Evolutionary conservation across 768 basidiomycete genomes (phyloP), one percentile per base, ranked within the genome.

Genomic region (Collybiopsis confluens): DNA sequence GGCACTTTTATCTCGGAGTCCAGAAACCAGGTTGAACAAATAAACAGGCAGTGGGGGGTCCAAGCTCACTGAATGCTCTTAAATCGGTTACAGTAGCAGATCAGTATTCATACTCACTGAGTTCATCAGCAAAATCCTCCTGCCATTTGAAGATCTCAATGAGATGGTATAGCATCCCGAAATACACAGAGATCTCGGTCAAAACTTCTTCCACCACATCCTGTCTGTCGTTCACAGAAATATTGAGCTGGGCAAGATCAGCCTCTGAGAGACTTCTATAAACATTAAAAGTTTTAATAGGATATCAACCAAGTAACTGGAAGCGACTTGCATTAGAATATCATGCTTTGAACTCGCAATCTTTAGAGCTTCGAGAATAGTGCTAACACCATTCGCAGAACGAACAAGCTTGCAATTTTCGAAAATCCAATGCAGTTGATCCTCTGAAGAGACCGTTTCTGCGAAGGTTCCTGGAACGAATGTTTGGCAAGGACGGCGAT

Each of bases 381-480:
- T 81, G 61, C 80, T 83, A 27, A 98, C 71, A 18, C 94, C 95
- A 68, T 96, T 92, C 0, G 86, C 86, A 20, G 79, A 75, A 46
- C 93, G 81, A 1, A 98, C 85, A 18, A 90, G 75, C 66, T 89
- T 92, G 65, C 89, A 90, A 65, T 98, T 96, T 68, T 96, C 88
- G 56, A 95, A 88, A 61, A 99, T 90, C 87, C 93, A 94, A 59
- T 94, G 91, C 36, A 98, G 73, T 66, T 99, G 96, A 66, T 96
- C 88, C 64, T 98, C 93, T 0, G 93, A 90, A 20, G 92, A 92
- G 9, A 82, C 82, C 0, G 93, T 92, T 67, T 97, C 94, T 3
- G 85, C 88, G 63, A 96, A 97, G 4, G 90, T 89, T 33, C 93
- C 93, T 95, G 51, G 37, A 21, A 45, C 28, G 18, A 36, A 56